A percentile compares a stretch with the other conserved stretches of the same genome.
These are phyloP conservation scores for Pseudovirgaria hyperparasitica DNA, from an alignment of 2,329 filamentous ascomycete species.

Conservation along the genomic window DNA sequence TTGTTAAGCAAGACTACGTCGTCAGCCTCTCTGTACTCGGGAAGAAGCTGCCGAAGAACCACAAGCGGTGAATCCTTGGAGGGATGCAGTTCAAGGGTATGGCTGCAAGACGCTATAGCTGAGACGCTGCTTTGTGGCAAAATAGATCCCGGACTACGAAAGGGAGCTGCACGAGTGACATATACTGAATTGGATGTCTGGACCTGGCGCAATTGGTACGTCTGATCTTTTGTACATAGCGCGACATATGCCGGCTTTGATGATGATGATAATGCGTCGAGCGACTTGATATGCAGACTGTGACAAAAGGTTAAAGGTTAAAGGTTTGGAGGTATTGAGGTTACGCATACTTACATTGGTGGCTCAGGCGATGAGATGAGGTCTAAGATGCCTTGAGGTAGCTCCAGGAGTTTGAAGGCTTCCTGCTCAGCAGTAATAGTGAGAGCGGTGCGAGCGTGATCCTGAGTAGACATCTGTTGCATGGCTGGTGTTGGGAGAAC, in stretches of 20 bases:
- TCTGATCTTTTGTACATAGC: conserved; percentile 44
- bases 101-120: conserved; percentile 31
- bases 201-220: conserved; percentile 50
- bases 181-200: conserved; percentile 53
- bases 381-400: conserved; percentile 44
- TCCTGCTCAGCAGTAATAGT: conserved; percentile 33
- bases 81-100: conserved; percentile 30
- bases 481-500: no score
- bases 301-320: conserved; percentile 11
- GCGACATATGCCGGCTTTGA: conserved; percentile 36
- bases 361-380: conserved; percentile 37
- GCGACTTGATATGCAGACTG: conserved; percentile 25
- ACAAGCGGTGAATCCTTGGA: conserved; percentile 20
- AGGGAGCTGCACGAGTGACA: conserved; percentile 33
- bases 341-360: conserved; percentile 24
- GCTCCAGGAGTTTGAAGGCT: conserved; percentile 46
- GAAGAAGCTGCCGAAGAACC: conserved; percentile 24
- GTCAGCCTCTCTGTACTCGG: conserved; percentile 23
- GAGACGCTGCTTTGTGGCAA: conserved; percentile 25
- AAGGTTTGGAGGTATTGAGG: conserved; percentile 9
- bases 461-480: conserved; percentile 37
- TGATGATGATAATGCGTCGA: conserved; percentile 11
- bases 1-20: conserved; percentile 14
- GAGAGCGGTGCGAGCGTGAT: conserved; percentile 28
- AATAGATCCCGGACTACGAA: conserved; percentile 26